Conservation (phyloP, 2,329 filamentous ascomycete species). For the Colletotrichum sp. region DNA sequence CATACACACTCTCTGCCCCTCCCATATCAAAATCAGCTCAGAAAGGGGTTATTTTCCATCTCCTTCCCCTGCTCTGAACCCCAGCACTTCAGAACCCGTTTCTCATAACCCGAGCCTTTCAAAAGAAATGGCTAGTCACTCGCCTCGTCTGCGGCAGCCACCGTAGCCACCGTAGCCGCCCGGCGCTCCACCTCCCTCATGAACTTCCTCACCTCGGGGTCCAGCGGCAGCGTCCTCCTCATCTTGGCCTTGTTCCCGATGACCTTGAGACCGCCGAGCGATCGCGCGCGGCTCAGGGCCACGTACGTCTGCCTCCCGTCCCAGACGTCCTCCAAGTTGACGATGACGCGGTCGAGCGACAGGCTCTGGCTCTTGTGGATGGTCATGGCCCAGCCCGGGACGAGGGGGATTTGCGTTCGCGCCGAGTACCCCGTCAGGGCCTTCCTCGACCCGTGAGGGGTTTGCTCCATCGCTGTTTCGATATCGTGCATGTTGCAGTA, state of each 20-base stretch:
- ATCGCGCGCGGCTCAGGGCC: not conserved
- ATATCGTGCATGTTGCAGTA: not conserved
- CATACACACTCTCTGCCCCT: not conserved
- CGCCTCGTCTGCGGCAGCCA: not conserved
- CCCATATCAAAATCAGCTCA: too few relatives aligned
- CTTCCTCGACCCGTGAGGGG: not conserved
- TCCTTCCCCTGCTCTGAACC: not conserved
- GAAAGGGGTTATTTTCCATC: too few relatives aligned
- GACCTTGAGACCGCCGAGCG: not conserved
- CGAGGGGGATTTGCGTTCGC: conserved; percentile 65
- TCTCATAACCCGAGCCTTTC: fast-evolving
- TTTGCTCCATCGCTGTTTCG: not conserved
- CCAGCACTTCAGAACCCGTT: not conserved
- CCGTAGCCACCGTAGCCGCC: not conserved
- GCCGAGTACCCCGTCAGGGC: conserved; percentile 41
- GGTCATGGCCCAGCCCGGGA: conserved; percentile 66
- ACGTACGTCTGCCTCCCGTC: conserved; percentile 23
- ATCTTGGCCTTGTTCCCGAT: not conserved
- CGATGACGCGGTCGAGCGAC: conserved; percentile 62
- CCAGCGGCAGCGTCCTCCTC: not conserved
- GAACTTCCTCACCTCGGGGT: not conserved
- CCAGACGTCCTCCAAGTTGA: conserved; percentile 58
- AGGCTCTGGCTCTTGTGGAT: conserved; percentile 69
- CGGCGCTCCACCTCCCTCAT: not conserved
- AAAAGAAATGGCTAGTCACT: fast-evolving